phyloP scores from a whole-genome alignment of 2,329 filamentous ascomycete species.

The Exophiala alcalophila region DNA sequence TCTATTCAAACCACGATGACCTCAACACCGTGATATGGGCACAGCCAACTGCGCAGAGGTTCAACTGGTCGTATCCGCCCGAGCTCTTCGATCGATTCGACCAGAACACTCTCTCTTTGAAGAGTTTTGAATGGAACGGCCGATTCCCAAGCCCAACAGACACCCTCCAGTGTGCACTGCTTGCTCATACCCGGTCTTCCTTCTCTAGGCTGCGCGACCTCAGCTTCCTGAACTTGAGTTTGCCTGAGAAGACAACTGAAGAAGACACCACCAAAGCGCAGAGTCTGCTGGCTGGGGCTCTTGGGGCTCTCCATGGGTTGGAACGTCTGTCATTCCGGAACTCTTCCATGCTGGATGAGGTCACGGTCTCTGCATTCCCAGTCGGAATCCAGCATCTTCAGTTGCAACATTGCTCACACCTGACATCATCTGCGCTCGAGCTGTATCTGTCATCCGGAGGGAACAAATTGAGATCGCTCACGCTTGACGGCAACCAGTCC shows the following conservation, averaged over 20 bases:
- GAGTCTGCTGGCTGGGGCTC: conserved; percentile 38
- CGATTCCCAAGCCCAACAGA: conserved; percentile 42
- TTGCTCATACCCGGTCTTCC: conserved; percentile 53
- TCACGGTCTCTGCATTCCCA: conserved; percentile 67
- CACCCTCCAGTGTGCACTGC: conserved; percentile 43
- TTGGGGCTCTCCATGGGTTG: conserved; percentile 55
- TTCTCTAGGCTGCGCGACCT: conserved; percentile 49
- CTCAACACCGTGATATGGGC: conserved; percentile 30
- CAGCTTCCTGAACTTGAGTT: conserved; percentile 38
- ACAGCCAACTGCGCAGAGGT: conserved; percentile 31
- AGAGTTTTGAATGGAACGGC: conserved; percentile 57
- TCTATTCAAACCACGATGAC: conserved; percentile 66
- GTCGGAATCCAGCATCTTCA: conserved; percentile 64
- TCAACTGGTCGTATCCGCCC: conserved; percentile 66
- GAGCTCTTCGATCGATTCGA: conserved; percentile 64
- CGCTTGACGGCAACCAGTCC: conserved; percentile 74
- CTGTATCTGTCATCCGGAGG: conserved; percentile 68
- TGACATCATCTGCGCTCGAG: conserved; percentile 65
- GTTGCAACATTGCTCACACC: conserved; percentile 73
- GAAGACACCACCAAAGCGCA: conserved; percentile 12
- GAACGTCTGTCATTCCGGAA: conserved; percentile 69
- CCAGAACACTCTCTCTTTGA: conserved; percentile 46
- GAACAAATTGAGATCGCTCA: conserved; percentile 62
- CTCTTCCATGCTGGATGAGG: conserved; percentile 67
- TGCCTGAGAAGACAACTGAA: conserved; percentile 23